Evolutionary conservation across 1,284 basidiomycete species (phyloP).

Genomic region (Pyrrhoderma noxium): DNA sequence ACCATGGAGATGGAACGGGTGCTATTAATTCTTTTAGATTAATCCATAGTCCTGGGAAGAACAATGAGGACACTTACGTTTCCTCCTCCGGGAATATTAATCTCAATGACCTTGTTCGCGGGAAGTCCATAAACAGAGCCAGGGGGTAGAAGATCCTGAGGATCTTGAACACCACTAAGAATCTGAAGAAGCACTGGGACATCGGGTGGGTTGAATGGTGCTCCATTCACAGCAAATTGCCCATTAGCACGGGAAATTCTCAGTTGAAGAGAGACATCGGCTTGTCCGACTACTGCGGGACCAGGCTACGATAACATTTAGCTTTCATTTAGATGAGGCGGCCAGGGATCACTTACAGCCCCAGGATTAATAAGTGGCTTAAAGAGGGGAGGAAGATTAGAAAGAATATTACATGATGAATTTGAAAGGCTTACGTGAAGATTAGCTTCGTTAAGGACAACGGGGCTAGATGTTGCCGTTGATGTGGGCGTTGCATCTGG

Average conservation of each 20-base stretch:
- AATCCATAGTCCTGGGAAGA: neutral
- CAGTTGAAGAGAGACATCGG: slow-evolving; percentile 20
- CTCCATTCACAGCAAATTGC: slow-evolving; percentile 18
- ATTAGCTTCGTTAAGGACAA: slow-evolving; percentile 25
- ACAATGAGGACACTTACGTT: slow-evolving; percentile 19
- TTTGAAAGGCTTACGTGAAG: slow-evolving; percentile 19
- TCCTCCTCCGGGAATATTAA: slow-evolving; percentile 32
- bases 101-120: slow-evolving; percentile 38
- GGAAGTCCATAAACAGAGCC: slow-evolving; percentile 41
- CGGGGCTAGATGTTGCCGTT: slow-evolving; percentile 15
- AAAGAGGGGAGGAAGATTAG: too few species aligned
- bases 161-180: slow-evolving; percentile 37
- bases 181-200: slow-evolving; percentile 46
- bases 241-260: neutral
- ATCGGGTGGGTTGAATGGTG: slow-evolving; percentile 31
- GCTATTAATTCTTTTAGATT: neutral
- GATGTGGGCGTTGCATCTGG: slow-evolving; percentile 27
- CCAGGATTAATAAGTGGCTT: slow-evolving; percentile 23
- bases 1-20: slow-evolving; percentile 1
- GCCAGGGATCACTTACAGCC: slow-evolving; percentile 15
- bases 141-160: slow-evolving; percentile 37
- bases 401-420: slow-evolving; percentile 7
- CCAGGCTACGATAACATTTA: slow-evolving; percentile 20
- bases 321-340: neutral
- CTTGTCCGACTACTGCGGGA: slow-evolving; percentile 22